Conservation (phyloP, 2,329 filamentous ascomycete genomes). For the Bipolaris sorokiniana region DNA sequence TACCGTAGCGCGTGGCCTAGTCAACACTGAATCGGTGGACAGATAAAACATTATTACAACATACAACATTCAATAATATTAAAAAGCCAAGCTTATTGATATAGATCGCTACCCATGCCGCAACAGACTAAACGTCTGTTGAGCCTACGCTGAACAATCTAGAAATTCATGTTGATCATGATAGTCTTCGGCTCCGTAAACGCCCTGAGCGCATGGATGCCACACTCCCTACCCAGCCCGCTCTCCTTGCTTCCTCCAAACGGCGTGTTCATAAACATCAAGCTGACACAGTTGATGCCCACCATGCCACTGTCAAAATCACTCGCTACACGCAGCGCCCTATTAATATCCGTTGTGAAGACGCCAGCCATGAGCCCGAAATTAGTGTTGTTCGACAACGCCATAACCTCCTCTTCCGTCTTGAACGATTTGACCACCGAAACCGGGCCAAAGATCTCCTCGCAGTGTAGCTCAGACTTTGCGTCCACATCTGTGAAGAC, state of each 20-base stretch:
- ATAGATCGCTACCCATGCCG: too few relatives aligned
- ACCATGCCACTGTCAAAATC: slow-evolving; percentile 47
- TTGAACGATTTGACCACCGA: slow-evolving; percentile 46
- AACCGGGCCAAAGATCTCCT: slow-evolving; percentile 51
- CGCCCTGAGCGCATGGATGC: slow-evolving; percentile 55
- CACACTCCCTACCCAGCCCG: slow-evolving; percentile 58
- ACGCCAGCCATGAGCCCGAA: slow-evolving; percentile 50
- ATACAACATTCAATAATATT: too few relatives aligned
- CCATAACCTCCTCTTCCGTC: slow-evolving; percentile 49
- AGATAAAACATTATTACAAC: too few relatives aligned
- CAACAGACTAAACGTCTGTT: too few relatives aligned
- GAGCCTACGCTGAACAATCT: neutral
- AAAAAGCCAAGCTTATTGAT: too few relatives aligned
- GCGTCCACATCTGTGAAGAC: slow-evolving; percentile 46
- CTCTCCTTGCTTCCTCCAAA: slow-evolving; percentile 61
- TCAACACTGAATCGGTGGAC: too few relatives aligned
- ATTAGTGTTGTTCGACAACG: slow-evolving; percentile 48
- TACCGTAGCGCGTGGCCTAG: neutral
- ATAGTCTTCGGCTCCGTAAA: slow-evolving; percentile 61
- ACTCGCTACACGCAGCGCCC: slow-evolving; percentile 40
- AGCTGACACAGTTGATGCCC: slow-evolving; percentile 43
- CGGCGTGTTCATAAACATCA: slow-evolving; percentile 51
- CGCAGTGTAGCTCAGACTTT: slow-evolving; percentile 43
- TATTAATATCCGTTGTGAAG: slow-evolving; percentile 50
- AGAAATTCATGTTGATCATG: slow-evolving; percentile 53